phyloP scores from a whole-genome alignment of 805 yeast genomes.

The Ogataea pignaliae region DNA sequence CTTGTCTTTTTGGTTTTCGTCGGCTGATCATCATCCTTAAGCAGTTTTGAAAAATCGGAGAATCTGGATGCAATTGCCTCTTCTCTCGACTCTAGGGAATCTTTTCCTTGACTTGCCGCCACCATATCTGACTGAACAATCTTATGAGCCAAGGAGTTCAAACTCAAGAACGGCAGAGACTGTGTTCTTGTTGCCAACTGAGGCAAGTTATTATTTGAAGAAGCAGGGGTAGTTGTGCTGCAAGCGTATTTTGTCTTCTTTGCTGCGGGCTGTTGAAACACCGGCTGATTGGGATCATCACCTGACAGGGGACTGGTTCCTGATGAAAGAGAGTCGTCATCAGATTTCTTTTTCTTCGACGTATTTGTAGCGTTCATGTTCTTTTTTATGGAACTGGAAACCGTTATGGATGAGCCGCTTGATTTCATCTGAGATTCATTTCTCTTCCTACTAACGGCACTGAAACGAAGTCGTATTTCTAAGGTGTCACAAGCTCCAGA shows the following conservation, averaged over 20 bases:
- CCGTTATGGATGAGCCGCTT: not conserved
- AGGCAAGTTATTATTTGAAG: conserved; percentile 12
- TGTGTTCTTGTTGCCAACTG: conserved; percentile 33
- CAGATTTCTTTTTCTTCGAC: not conserved
- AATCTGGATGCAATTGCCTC: conserved; percentile 28
- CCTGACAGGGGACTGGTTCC: not conserved
- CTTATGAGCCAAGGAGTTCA: conserved; percentile 29
- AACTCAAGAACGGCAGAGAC: conserved; percentile 30
- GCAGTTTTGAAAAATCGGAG: conserved; percentile 25
- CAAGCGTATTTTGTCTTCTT: conserved; percentile 2
- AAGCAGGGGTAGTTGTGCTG: not conserved
- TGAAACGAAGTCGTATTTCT: conserved; percentile 53
- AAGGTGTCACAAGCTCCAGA: conserved; percentile 40
- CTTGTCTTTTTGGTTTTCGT: conserved; percentile 28
- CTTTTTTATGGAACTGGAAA: not conserved
- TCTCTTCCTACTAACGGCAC: conserved; percentile 10
- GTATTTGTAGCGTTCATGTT: not conserved
- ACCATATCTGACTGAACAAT: conserved; percentile 28
- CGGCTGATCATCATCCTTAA: conserved; percentile 22
- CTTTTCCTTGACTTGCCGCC: conserved; percentile 7
- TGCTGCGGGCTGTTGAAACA: conserved; percentile 10
- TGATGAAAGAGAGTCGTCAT: not conserved
- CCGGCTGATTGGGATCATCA: not conserved
- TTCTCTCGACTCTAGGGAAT: conserved; percentile 20
- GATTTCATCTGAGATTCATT: not conserved